Percentiles rank a stretch among this genome's conserved stretches.
These are phyloP conservation scores for Saksenaea vasiformis DNA, from an alignment of 371 early-diverging fungal species.

Conservation along the genomic window DNA sequence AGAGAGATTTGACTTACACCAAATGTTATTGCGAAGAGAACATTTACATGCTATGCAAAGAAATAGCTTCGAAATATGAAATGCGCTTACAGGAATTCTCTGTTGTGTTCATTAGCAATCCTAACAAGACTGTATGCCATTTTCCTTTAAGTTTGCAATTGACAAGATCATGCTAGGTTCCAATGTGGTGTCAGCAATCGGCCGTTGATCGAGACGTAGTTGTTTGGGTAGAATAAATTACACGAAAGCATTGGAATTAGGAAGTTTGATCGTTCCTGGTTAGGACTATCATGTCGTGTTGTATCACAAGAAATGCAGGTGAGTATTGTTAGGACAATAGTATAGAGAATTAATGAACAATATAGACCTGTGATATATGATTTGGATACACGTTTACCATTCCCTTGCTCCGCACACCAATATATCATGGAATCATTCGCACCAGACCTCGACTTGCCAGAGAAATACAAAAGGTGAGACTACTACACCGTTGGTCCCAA, in stretches of 20 bases:
- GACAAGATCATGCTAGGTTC: conserved; percentile 17
- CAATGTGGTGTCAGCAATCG: conserved; percentile 33
- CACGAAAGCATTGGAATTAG: not conserved
- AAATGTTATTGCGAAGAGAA: conserved; percentile 50
- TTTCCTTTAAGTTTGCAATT: not conserved
- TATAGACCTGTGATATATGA: conserved; percentile 29
- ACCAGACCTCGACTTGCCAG: conserved; percentile 22
- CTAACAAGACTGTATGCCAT: conserved; percentile 19
- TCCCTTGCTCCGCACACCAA: conserved; percentile 27
- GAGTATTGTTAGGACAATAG: not conserved
- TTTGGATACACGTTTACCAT: conserved; percentile 37
- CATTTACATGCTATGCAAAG: conserved; percentile 38
- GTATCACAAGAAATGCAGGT: not conserved
- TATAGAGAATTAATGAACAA: not conserved
- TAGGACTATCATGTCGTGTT: conserved; percentile 53
- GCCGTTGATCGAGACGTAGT: conserved; percentile 24
- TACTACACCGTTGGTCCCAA: not conserved
- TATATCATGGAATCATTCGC: conserved; percentile 32
- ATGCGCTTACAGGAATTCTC: conserved; percentile 18
- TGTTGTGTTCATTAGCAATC: conserved; percentile 46
- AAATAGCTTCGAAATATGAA: conserved; percentile 15
- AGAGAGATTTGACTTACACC: conserved; percentile 31
- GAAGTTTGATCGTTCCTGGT: not conserved
- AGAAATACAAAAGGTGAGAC: conserved; percentile 26
- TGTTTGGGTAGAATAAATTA: conserved; percentile 34